Conservation (phyloP, 495 filamentous ascomycete species). For the Penicillium roqueforti region DNA sequence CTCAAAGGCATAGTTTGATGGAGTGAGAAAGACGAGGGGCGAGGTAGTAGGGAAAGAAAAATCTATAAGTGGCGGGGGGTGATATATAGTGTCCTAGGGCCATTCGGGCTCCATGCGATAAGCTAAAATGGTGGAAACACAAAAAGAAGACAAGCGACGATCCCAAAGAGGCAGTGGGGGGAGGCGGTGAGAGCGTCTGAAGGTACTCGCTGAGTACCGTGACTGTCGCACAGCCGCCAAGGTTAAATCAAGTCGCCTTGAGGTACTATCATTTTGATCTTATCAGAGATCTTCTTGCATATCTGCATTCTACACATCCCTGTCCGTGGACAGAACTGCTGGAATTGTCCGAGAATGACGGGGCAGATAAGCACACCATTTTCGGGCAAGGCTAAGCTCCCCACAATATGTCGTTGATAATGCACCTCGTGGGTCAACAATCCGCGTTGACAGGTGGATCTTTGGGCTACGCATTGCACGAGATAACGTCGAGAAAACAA, state of each 20-base stretch:
- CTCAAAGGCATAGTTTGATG: constrained; percentile 18
- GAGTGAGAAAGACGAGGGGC: background rate
- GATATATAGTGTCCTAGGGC: background rate
- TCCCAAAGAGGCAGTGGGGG: constrained; percentile 2
- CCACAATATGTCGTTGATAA: background rate
- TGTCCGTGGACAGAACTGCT: no score
- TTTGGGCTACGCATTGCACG: background rate
- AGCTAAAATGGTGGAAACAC: background rate
- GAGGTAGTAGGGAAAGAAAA: background rate
- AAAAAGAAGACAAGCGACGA: background rate
- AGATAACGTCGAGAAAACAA: background rate
- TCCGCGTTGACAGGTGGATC: background rate
- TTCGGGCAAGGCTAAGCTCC: constrained; percentile 1
- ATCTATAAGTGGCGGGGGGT: background rate
- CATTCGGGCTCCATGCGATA: background rate
- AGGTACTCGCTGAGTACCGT: constrained; percentile 3
- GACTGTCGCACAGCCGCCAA: background rate
- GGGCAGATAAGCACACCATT: background rate
- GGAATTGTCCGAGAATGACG: background rate
- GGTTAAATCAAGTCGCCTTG: background rate
- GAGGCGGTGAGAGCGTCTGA: constrained; percentile 1
- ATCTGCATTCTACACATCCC: no score
- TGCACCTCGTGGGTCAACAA: background rate
- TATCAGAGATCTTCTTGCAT: background rate
- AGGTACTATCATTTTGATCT: background rate